phyloP scores from a whole-genome alignment of 2,329 filamentous ascomycete species.

The Calonectria hawksworthii region DNA sequence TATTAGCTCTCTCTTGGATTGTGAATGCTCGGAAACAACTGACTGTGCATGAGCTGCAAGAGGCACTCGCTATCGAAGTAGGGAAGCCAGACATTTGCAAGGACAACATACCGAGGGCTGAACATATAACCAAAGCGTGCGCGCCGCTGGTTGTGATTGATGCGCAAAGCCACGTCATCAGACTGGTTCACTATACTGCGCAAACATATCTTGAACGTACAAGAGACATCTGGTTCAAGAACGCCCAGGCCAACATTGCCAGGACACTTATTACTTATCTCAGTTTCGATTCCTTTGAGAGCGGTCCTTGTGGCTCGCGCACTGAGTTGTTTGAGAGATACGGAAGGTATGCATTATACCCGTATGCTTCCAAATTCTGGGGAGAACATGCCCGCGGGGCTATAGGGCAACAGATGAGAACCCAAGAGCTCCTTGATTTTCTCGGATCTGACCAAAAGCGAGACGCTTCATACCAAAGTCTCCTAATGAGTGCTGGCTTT shows the following conservation, averaged over 20 bases:
- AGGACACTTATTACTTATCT: background rate
- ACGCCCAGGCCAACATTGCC: background rate
- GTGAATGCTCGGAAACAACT: background rate
- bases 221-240: background rate
- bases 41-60: background rate
- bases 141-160: background rate
- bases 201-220: background rate
- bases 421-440: background rate
- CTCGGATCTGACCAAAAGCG: background rate
- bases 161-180: background rate
- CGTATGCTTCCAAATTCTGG: background rate
- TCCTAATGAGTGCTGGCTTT: background rate
- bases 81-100: background rate
- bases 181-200: background rate
- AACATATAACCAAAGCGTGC: background rate
- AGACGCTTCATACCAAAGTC: background rate
- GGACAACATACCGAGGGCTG: background rate
- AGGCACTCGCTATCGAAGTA: background rate
- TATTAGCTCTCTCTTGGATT: background rate
- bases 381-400: background rate
- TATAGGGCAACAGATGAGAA: background rate
- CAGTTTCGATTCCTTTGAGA: background rate
- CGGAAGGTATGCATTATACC: background rate
- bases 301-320: background rate
- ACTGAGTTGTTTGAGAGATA: background rate